Conservation (phyloP, 2,329 filamentous ascomycete genomes). For the Monosporascus sp. region DNA sequence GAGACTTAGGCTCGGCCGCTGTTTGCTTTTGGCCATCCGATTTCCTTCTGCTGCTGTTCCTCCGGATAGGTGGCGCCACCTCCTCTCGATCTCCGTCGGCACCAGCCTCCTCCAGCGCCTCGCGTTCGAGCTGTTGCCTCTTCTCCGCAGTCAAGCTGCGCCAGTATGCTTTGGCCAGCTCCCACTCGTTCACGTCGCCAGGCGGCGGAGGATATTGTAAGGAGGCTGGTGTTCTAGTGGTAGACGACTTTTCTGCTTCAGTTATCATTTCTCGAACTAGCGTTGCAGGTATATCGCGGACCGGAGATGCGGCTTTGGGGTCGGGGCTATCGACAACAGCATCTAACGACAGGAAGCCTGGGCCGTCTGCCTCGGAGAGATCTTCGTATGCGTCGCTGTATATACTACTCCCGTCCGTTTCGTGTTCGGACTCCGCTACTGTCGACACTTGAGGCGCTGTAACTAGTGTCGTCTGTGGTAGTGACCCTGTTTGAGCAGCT, state of each 20-base stretch:
- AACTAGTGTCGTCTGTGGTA: conserved; percentile 24
- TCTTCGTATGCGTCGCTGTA: conserved; percentile 78
- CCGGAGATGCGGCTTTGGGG: conserved; percentile 36
- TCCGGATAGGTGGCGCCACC: conserved; percentile 18
- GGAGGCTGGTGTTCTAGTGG: background rate
- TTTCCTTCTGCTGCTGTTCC: conserved; percentile 31
- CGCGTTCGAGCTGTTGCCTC: conserved; percentile 55
- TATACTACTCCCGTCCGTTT: conserved; percentile 48
- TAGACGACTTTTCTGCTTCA: background rate
- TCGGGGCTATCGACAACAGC: conserved; percentile 62
- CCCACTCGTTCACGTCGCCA: conserved; percentile 51
- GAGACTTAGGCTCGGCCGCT: conserved; percentile 4
- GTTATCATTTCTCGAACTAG: background rate
- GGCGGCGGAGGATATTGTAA: background rate
- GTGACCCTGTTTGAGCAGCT: conserved; percentile 5
- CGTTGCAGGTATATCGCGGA: conserved; percentile 1
- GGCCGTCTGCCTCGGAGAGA: conserved; percentile 56
- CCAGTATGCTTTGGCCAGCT: conserved; percentile 65
- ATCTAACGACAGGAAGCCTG: conserved; percentile 67
- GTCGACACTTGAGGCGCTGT: conserved; percentile 22
- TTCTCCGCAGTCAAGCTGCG: conserved; percentile 58
- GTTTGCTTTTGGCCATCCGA: conserved; percentile 30
- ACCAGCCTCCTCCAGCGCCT: conserved; percentile 48
- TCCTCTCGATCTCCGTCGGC: conserved; percentile 40
- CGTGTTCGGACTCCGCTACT: conserved; percentile 25